phyloP scores from a whole-genome alignment of 1,284 basidiomycete species.

The Cryptococcus sp. region DNA sequence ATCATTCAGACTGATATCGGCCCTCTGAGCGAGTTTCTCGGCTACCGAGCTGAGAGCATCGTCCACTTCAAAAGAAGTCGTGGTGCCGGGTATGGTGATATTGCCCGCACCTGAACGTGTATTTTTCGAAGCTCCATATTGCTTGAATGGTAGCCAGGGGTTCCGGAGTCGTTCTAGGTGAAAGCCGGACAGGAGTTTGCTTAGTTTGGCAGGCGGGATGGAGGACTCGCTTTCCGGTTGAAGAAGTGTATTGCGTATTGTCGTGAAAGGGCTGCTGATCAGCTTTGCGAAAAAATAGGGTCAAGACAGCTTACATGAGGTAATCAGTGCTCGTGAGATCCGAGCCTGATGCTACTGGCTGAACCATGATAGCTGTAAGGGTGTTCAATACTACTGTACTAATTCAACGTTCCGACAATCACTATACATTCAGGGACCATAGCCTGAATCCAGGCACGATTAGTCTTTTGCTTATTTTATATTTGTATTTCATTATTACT shows the following conservation, averaged over 20 bases:
- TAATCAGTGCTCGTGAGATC: background rate
- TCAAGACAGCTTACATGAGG: background rate
- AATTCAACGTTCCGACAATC: too few relatives aligned
- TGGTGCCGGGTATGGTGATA: constrained; percentile 13
- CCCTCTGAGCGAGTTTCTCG: constrained; percentile 17
- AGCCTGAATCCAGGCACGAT: too few relatives aligned
- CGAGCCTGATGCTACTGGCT: background rate
- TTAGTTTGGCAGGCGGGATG: constrained; percentile 24
- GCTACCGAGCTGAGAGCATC: constrained; percentile 17
- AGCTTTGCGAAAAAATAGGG: background rate
- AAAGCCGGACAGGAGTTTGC: constrained; percentile 15
- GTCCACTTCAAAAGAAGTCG: constrained; percentile 20
- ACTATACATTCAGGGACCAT: too few relatives aligned
- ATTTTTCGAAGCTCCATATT: constrained; percentile 12
- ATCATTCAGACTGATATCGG: constrained; percentile 23
- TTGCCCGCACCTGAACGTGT: background rate
- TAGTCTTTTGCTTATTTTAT: too few relatives aligned
- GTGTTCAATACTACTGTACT: background rate
- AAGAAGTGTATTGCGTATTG: constrained; percentile 34
- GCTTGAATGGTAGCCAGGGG: constrained; percentile 29
- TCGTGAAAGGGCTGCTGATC: constrained; percentile 29
- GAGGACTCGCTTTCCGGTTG: constrained; percentile 17
- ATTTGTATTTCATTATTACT: too few relatives aligned
- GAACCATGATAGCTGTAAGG: background rate
- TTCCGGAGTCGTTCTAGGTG: constrained; percentile 23